phyloP scores from a whole-genome alignment of 2,329 filamentous ascomycete genomes.

The Alternaria hordeiaustralica region DNA sequence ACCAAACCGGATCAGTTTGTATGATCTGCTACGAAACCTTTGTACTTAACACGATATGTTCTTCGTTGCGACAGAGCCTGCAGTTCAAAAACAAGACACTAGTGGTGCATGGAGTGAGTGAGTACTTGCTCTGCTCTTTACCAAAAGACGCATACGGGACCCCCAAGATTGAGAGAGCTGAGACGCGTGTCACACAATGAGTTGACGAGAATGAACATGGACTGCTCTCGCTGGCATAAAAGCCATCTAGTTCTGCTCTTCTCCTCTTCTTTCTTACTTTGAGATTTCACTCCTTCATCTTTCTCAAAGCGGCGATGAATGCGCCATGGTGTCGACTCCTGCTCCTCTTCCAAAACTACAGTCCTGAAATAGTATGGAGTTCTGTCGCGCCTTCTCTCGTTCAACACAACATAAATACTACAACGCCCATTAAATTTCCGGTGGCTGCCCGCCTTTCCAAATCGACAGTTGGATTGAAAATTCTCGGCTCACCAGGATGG shows the following conservation, averaged over 20 bases:
- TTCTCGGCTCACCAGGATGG: not conserved
- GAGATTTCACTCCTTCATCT: too few relatives aligned
- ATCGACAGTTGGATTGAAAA: not conserved
- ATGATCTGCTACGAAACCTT: not conserved
- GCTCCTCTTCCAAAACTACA: not conserved
- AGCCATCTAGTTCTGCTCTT: not conserved
- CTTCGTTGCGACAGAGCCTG: not conserved
- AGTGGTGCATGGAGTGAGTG: not conserved
- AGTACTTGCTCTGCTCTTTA: not conserved
- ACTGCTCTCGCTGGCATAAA: not conserved
- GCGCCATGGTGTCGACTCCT: not conserved
- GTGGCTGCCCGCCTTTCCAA: not conserved
- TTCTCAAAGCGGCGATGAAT: too few relatives aligned
- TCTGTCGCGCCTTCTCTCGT: not conserved
- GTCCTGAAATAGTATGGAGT: accelerated
- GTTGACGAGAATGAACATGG: too few relatives aligned
- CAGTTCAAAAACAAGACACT: not conserved
- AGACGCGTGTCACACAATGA: too few relatives aligned
- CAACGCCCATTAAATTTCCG: not conserved
- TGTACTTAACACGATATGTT: not conserved
- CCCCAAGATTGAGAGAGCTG: too few relatives aligned
- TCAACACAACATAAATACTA: not conserved
- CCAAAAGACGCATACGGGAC: too few relatives aligned
- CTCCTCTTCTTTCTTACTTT: not conserved
- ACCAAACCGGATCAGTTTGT: too few relatives aligned